Evolutionary conservation across 2,329 filamentous ascomycete species (phyloP), one percentile per base, ranked within the genome.

Genomic region (Aspergillus clavatus): DNA sequence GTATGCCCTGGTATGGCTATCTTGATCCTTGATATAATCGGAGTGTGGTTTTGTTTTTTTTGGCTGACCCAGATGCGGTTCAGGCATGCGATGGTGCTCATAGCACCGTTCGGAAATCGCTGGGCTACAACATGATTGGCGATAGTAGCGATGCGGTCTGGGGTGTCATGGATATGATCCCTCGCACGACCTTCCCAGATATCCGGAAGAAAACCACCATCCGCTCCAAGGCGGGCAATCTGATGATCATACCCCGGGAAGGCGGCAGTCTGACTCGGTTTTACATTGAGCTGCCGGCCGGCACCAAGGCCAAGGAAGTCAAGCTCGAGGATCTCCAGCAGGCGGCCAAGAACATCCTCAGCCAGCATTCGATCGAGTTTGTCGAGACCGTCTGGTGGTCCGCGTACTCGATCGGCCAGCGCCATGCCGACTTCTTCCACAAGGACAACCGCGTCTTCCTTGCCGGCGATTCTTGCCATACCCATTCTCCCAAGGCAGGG

Each of bases 401-500:
- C 37, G 80, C 82, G 35, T 88, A 87, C 61, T 77, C 82, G 54
- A 82, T 87, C 46, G 81, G 83, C 8, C 83, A 87, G 68, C 79
- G 86, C 14, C 77, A 89, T 18, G 86, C 85, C 2, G 80, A 80
- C 53, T 76, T 79, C 38, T 89, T 89, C 68, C 78, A 80, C 53
- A 80, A 84, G 56, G 72, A 78, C 38, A 70, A 81, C 48, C 75
- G 80, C 12, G 77, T 84, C n/a, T 87, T 87, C 62, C 71, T 87
- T 29, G 80, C 81, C 10, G 83, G 83, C 12, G 84, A 87, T 58
- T 83, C 83, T 26, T 83, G 81, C 72, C 60, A 78, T 54, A 87
- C 83, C 0, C 84, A 87, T 59, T 84, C 80, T 2, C 84, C 84
- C 3, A 86, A 86, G 64, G 82, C 83, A 1, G 84, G 83, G 0